A percentile compares a stretch with the other conserved stretches of the same genome.
These are phyloP conservation scores for Phialemonium atrogriseum DNA, from an alignment of 2,329 filamentous ascomycete species.

Conservation along the genomic window DNA sequence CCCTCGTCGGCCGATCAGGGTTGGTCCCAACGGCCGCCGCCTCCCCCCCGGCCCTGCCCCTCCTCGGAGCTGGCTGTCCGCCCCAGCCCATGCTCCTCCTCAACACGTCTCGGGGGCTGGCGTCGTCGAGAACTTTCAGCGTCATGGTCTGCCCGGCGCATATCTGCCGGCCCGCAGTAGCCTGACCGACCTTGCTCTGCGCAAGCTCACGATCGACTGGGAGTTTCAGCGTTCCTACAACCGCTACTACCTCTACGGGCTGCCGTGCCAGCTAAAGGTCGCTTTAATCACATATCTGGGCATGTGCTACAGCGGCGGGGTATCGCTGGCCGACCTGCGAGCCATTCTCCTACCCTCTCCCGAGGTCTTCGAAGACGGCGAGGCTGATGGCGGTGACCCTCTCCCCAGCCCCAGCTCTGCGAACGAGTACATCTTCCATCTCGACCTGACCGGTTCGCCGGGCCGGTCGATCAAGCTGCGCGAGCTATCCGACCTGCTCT, in stretches of 20 bases:
- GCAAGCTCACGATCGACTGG: constrained; percentile 46
- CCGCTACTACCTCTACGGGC: constrained; percentile 44
- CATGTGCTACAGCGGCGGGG: constrained; percentile 32
- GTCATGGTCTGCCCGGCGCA: constrained; percentile 30
- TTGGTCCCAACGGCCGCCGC: constrained; percentile 39
- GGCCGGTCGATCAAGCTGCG: constrained; percentile 43
- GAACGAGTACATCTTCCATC: constrained; percentile 39
- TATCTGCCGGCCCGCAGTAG: constrained; percentile 36
- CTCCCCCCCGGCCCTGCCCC: constrained; percentile 51
- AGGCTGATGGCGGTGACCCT: constrained; percentile 14
- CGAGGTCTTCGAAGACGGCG: constrained; percentile 10
- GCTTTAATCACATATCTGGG: constrained; percentile 44
- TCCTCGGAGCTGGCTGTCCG: constrained; percentile 47
- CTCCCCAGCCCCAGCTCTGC: constrained; percentile 15
- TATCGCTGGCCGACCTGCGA: constrained; percentile 42
- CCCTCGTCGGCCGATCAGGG: constrained; percentile 35
- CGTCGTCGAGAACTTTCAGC: not conserved
- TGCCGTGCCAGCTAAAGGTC: constrained; percentile 45
- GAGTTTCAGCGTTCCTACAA: constrained; percentile 46
- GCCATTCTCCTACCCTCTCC: constrained; percentile 31
- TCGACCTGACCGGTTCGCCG: constrained; percentile 46
- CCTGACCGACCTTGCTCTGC: constrained; percentile 42
- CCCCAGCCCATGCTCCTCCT: constrained; percentile 19
- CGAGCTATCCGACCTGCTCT: constrained; percentile 43
- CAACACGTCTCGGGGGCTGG: constrained; percentile 4